Conservation (phyloP, 1,284 basidiomycete species). For the Sporisorium exsertum region DNA sequence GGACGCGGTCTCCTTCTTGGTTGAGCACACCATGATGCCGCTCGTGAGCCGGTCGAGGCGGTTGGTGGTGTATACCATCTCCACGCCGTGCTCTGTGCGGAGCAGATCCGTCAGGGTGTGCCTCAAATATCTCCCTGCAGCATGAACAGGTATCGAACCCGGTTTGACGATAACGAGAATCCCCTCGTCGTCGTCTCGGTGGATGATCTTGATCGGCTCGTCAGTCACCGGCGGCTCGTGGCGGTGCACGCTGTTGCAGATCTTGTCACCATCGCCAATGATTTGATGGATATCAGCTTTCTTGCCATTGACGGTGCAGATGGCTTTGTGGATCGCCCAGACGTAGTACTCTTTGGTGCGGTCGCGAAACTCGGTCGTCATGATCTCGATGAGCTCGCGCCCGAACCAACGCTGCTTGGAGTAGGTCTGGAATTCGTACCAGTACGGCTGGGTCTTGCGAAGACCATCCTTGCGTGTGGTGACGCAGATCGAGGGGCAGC, state of each 20-base stretch:
- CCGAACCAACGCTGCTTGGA: slow-evolving; percentile 90
- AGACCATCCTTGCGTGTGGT: slow-evolving; percentile 29
- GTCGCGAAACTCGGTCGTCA: slow-evolving; percentile 70
- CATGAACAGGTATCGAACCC: slow-evolving; percentile 67
- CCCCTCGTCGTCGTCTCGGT: slow-evolving; percentile 80
- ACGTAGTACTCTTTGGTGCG: slow-evolving; percentile 70
- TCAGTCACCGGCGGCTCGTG: slow-evolving; percentile 96
- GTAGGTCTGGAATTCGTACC: slow-evolving; percentile 76
- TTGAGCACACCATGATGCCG: slow-evolving; percentile 93
- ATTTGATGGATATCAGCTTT: slow-evolving; percentile 83
- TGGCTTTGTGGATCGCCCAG: slow-evolving; percentile 84
- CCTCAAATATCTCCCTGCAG: slow-evolving; percentile 61
- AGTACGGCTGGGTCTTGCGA: slow-evolving; percentile 46
- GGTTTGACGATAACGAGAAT: slow-evolving; percentile 82
- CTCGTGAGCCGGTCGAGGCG: slow-evolving; percentile 93
- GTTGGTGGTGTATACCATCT: slow-evolving; percentile 89
- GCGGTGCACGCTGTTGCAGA: slow-evolving; percentile 89
- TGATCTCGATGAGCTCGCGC: slow-evolving; percentile 76
- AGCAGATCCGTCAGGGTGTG: slow-evolving; percentile 82
- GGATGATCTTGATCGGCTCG: slow-evolving; percentile 83
- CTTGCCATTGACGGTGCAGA: slow-evolving; percentile 91
- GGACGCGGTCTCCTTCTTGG: slow-evolving; percentile 79
- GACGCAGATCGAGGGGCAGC: slow-evolving; percentile 13
- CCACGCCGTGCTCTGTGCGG: slow-evolving; percentile 83
- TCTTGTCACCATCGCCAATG: slow-evolving; percentile 86